A percentile compares a stretch with the other conserved stretches of the same genome.
These are phyloP conservation scores for Pleoardoris graminearum DNA, from an alignment of 2,329 filamentous ascomycete genomes.

Conservation along the genomic window DNA sequence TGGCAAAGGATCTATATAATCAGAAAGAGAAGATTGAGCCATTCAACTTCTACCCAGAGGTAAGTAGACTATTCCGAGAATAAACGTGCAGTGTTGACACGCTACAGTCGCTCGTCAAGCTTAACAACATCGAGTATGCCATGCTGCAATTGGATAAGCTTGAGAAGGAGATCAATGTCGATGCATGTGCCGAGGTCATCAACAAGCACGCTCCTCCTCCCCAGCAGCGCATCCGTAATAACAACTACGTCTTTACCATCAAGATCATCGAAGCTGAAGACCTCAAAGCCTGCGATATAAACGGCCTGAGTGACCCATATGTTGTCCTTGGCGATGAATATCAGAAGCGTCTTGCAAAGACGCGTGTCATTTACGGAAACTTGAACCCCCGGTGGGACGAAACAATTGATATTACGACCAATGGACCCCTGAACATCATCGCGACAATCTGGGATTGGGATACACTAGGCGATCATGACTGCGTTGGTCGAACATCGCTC, in stretches of 20 bases:
- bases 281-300: conserved; percentile 95
- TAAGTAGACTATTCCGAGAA: conserved; percentile 47
- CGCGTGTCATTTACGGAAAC: conserved; percentile 84
- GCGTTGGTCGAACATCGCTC: conserved; percentile 92
- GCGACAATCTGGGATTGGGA: conserved; percentile 99
- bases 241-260: conserved; percentile 96
- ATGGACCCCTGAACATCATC: conserved; percentile 88
- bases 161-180: conserved; percentile 87
- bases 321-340: conserved; percentile 97
- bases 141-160: conserved; percentile 90
- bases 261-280: conserved; percentile 99
- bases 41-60: conserved; percentile 94
- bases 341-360: conserved; percentile 94
- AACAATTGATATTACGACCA: conserved; percentile 92
- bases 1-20: conserved; percentile 91
- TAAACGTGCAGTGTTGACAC: conserved; percentile 5
- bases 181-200: conserved; percentile 83
- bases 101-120: conserved; percentile 86
- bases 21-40: conserved; percentile 92
- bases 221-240: conserved; percentile 68
- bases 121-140: conserved; percentile 97
- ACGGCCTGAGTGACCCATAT: conserved; percentile 92
- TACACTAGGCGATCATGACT: conserved; percentile 95
- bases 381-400: conserved; percentile 97
- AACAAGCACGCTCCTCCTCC: conserved; percentile 72